Base-by-base conservation (phyloP, 345 rosid species). In the Atalantia buxifolia region DNA sequence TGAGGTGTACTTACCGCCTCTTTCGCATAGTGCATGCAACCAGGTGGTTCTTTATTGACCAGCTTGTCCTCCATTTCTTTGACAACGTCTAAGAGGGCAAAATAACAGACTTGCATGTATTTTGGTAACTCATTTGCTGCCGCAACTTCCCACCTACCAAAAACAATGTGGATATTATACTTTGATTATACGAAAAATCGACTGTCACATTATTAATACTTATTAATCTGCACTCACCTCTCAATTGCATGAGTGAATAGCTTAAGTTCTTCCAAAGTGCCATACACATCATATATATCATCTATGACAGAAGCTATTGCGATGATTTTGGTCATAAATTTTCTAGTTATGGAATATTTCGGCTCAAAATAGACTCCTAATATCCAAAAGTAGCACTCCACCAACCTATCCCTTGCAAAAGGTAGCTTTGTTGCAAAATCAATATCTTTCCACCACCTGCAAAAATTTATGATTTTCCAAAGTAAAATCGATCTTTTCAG, bases 231-330 rank as follows among this genome's bases (percentile, higher is more conserved):
- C 14, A 35, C 48, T 12, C 2, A 89, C 90, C 78, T 83, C 50
- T 86, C 80, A 66, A 86, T 53, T 10, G 82, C 80, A 5, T 31
- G 36, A 0, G 90, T 86, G 36, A 87, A 77, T 38, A 81, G 75
- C 61, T 79, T 66, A 56, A 89, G 92, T 75, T 89, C 90, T 36
- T 84, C 86, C 27, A 64, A 42, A 12, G 90, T 84, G 30, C 87
- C 92, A 75, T 80, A 79, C 1, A n/a, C 65, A 74, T 87, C 90
- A 25, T 86, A 86, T 1, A 67, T 86, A 24, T 87, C 92, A 79
- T 89, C 92, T 0, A 83, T 31, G 5, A 80, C 33, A 21, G 88
- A 72, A 2, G 75, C 1, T 40, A 87, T 19, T 7, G 81, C 40
- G 0, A 81, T 67, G 1, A 77, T 8, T 81, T 82, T 87, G 38